Base-by-base conservation (phyloP, 164 flowering plant species). In the Aristolochia fimbriata region DNA sequence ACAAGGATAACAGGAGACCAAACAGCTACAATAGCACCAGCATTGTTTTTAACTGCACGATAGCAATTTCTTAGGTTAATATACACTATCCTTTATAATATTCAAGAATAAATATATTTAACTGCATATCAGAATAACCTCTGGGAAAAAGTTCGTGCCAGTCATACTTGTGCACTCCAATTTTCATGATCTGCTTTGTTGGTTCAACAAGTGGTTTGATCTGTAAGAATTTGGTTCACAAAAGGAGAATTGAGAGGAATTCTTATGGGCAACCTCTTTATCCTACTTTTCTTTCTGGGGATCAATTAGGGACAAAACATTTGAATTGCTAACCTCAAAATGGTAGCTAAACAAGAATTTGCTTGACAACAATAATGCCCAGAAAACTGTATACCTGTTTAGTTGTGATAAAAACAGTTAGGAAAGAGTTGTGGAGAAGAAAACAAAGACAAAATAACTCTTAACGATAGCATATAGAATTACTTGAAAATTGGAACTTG, bases 1-100 rank as follows among this genome's bases (percentile, higher is more conserved):
- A 93, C 99, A 63, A 93, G 71, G 62, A 90, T 73, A 59, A 93
- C 77, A 4, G 99, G 99, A 63, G 97, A 73, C 99, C 99, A 93
- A 63, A 93, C 73, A 62, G 99, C 97, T 20, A 82, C 77, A 62
- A 93, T 73, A 27, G 94, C 99, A 61, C 96, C 96, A 66, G 80
- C 83, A 78, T 93, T 90, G 68, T 71, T 86, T 68, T 83, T 82
- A 54, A 86, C 99, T 93, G 81, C 64, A 77, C 49, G 15, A 62
- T 31, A 64, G 58, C 17, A 68, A n/a, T 43, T 19, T 60, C 4
- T 20, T 17, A 37, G 43, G 0, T 3, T 7, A 37, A 37, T 10
- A 37, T 37, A 37, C 43, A 7, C 43, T 37, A 37, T 37, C 1
- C 9, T 37, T 37, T 37, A 37, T 37, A 37, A 10, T 37, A 37